Evolutionary conservation across 176 grass and related monocot genomes (phyloP), one percentile per base, ranked within the genome.

Genomic region (Raddia distichophylla): DNA sequence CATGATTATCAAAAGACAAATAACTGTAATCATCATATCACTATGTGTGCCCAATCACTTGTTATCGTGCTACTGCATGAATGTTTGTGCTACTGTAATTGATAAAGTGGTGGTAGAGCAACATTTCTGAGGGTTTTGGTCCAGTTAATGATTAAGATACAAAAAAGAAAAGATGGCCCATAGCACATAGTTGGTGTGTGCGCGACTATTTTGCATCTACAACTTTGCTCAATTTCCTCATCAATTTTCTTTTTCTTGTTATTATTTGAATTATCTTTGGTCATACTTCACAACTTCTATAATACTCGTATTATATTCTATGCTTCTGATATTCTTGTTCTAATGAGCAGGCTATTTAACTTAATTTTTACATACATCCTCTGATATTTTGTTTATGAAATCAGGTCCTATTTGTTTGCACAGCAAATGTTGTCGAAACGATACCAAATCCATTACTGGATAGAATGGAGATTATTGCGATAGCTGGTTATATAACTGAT

Each of bases 401-500:
- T 40, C 69, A 99, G 93, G 96, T 99, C 79, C 68, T 99, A 17
- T 99, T 99, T 91, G 93, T 99, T 80, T 99, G 96, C 85, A 99
- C 96, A 60, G 96, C 96, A 76, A 99, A 99, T 82, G 89, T 95
- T 80, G 84, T 93, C 80, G 96, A 95, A 69, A 99, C 68, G 85
- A 99, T 99, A 90, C 96, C 93, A 50, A 93, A 93, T 86, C 96
- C 96, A 43, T 84, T 99, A 71, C 43, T 99, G 88, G 96, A 99
- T 91, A 95, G 96, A 64, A 99, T 99, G 96, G 96, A 99, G 70
- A 85, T 84, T 42, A 99, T 99, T 80, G 87, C 96, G 81, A 90
- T 99, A 90, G 96, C 96, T 63, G 96, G 96, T 75, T 99, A 99
- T 84, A 99, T 99, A 80, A 99, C 96, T 74, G 96, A 99, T 82